Base-by-base conservation (phyloP, 352 stramenopile species). In the Pythium sp. region DNA sequence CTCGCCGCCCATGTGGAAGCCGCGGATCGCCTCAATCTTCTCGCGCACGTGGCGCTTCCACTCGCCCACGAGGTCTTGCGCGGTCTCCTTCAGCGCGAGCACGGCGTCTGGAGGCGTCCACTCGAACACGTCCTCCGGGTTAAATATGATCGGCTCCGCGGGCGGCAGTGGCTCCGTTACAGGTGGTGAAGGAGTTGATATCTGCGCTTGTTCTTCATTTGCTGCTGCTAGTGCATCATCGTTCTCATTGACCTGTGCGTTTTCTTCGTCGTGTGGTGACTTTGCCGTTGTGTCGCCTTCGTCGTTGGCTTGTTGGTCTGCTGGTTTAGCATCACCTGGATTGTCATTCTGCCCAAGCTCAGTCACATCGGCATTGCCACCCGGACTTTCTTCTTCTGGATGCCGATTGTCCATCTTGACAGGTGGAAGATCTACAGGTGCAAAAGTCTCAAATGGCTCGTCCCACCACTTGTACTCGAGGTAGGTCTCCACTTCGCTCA, bases 41-140 rank as follows among this genome's bases (percentile, higher is more conserved):
- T 89, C 79, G 15, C 71, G 71, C 60, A 92, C 81, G 3, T 62
- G 65, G 12, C 54, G 65, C 26, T 68, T 74, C 84, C 84, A 92
- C 64, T 82, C 65, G 49, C 32, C 70, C 34, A 51, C 38, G 28
- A 75, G 64, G 14, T 56, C 49, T 12, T 71, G 68, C 9, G 68
- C 55, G 11, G 46, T 54, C 5, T 57, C 20, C 47, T 74, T 74
- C 2, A 58, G 18, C 2, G 59, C 38, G 14, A 84, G 71, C 22
- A 81, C 43, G 0, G 72, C 69, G 3, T 72, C 12, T 1, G 71
- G 70, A 24, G 84, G 81, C 4, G 46, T 67, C 84, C 84, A 92
- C 70, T 91, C 84, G 61, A 92, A 92, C 55, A 92, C 75, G 5
- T 74, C 65, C 22, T 87, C 79, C 0, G 84, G 65, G 67, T 90